Base-by-base conservation (phyloP, 148 eudicot species). In the Rheum nobile region DNA sequence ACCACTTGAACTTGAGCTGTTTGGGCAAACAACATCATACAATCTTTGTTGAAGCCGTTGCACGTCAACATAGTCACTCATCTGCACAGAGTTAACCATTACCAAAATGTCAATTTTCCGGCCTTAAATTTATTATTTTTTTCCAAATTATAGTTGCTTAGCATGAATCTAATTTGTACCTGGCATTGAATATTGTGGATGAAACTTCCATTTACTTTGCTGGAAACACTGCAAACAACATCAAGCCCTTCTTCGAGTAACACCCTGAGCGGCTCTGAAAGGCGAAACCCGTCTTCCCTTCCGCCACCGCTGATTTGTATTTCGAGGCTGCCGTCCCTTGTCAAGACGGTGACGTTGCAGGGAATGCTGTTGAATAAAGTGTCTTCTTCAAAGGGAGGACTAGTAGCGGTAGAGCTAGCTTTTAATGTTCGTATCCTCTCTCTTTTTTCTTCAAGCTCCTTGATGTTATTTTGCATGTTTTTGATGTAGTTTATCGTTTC, bases 181-280 rank as follows among this genome's bases (percentile, higher is more conserved):
- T 85, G 84, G 32, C 80, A 79, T 47, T 75, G 61, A n/a, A 86
- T 75, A 31, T 70, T 77, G 43, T 86, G 87, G 46, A 84, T 34
- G 2, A 80, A 44, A 16, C 31, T 68, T 6, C 70, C 81, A 48
- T 74, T 54, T 19, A 73, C 77, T 70, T 71, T 84, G 43, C 81
- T 82, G 31, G 85, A 84, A 13, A 75, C 47, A 75, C 79, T 82
- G 63, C 76, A 79, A 1, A 71, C 71, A 71, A 84, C 84, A 67
- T 28, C 75, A n/a, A 84, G 71, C 37, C 84, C 82, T 75, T 81
- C 84, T 21, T 80, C 84, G 29, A 73, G 47, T 43, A 81, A 59
- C 4, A 79, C 39, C 75, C 59, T 43, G 11, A 86, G 55, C 14
- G 84, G 77, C 67, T 59, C 72, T 24, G 87, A 80, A 16, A 86